phyloP scores from a whole-genome alignment of 768 basidiomycete species.

The Lactarius trivialis region DNA sequence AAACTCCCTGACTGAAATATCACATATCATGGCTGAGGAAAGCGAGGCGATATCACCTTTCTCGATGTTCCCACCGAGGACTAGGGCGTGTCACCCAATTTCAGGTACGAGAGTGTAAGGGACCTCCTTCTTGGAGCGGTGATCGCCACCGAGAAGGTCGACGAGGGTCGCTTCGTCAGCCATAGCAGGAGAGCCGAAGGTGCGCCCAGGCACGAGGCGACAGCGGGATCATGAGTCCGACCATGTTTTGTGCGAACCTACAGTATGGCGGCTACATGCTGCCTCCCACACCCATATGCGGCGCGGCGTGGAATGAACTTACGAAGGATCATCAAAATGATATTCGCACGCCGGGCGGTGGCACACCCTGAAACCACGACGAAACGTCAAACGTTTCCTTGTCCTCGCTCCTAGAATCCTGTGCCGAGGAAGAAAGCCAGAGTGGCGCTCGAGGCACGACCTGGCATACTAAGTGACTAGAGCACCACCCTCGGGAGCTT shows the following conservation, averaged over 20 bases:
- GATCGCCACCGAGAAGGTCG: constrained; percentile 74
- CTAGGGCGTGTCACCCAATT: constrained; percentile 67
- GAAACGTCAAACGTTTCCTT: not conserved
- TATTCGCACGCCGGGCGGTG: not conserved
- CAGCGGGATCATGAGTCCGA: not conserved
- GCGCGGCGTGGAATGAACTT: not conserved
- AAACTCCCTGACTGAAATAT: not conserved
- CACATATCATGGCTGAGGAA: too few relatives aligned
- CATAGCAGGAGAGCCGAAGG: too few relatives aligned
- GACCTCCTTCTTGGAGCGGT: constrained; percentile 70
- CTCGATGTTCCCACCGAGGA: constrained; percentile 81
- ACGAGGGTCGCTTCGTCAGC: constrained; percentile 26
- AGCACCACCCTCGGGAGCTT: not conserved
- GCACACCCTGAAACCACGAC: not conserved
- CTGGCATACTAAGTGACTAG: not conserved
- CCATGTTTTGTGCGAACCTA: not conserved
- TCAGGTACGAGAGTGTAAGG: constrained; percentile 50
- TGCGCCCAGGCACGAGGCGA: too few relatives aligned
- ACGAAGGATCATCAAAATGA: not conserved
- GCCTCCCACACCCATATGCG: not conserved
- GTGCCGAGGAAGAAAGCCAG: not conserved
- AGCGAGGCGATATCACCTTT: constrained; percentile 43
- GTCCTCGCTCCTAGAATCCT: not conserved
- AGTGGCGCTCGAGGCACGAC: not conserved
- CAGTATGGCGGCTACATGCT: not conserved